phyloP scores from a whole-genome alignment of 306 rosid species.

The Cotoneaster glaucophyllus region DNA sequence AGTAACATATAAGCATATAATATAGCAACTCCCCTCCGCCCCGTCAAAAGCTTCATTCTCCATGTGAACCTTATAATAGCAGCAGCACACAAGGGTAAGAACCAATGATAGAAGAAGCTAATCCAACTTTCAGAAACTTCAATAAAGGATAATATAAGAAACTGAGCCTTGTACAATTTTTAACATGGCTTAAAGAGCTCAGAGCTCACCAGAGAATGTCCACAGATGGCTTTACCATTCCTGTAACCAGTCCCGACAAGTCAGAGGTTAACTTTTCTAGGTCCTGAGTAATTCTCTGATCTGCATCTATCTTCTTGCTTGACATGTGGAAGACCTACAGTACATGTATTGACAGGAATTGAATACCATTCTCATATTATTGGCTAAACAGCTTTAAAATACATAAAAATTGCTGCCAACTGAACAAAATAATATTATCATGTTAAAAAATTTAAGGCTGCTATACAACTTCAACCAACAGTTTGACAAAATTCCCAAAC shows the following conservation, averaged over 20 bases:
- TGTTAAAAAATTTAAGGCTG: background rate
- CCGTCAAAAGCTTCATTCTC: constrained; percentile 98
- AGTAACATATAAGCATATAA: constrained; percentile 92
- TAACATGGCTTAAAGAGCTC: constrained; percentile 24
- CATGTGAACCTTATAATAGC: constrained; percentile 79
- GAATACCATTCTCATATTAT: background rate
- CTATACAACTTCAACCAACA: background rate
- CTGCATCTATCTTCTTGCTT: constrained; percentile 75
- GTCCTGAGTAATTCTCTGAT: constrained; percentile 93
- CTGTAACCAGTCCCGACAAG: constrained; percentile 91
- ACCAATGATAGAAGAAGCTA: background rate
- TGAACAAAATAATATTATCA: background rate
- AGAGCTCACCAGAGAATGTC: constrained; percentile 91
- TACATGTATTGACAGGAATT: constrained; percentile 24
- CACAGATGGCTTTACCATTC: constrained; percentile 93
- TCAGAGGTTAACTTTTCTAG: constrained; percentile 85
- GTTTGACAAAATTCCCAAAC: background rate
- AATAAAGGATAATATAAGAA: background rate
- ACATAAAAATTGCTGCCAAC: background rate
- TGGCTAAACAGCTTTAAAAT: background rate
- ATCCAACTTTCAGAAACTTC: constrained; percentile 4
- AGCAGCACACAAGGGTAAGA: constrained; percentile 4
- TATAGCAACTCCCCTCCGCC: constrained; percentile 89
- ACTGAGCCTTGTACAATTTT: background rate
- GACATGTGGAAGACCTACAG: constrained; percentile 91